Evolutionary conservation across 2,329 filamentous ascomycete genomes (phyloP), one percentile per base, ranked within the genome.

Genomic region (Teratosphaeria viscida): DNA sequence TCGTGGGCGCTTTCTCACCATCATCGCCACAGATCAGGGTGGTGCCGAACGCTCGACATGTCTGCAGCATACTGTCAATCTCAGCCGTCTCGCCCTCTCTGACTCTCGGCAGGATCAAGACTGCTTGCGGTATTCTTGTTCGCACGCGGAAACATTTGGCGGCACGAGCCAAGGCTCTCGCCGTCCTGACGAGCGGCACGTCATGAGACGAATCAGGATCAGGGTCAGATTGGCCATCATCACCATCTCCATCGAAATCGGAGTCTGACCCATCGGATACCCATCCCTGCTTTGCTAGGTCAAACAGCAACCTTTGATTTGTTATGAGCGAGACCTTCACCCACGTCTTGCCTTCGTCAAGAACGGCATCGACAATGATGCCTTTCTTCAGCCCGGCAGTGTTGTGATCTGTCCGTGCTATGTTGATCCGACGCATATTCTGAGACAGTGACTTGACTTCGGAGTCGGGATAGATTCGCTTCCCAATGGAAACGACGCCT

Each of bases 201-300:
- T 79, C 73, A 56, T 73, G 71, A 11, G 16, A 10, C 19, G 35
- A 39, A 29, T 81, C 77, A 62, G 81, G 78, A 7, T 83, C 80
- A 54, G 81, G 77, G 14, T 14, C 27, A 32, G 23, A 54, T 29
- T 14, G 2, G 26, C 14, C 55, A 26, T 37, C 23, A 26, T 37
- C 5, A 14, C 76, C 73, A 54, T 71, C 71, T 23, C 61, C 62
- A 57, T 75, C 71, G n/a, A 77, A 72, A 19, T 78, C 73, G 11
- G 52, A 75, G 0, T 73, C 73, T 27, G 76, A 75, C 5, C 69
- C 72, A 54, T 80, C 80, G 19, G 74, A 75, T 64, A 83, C 81
- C 80, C 84, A 87, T 11, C 86, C 85, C 60, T 85, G 79, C 70
- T 87, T 86, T 3, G 86, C 86, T 63, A 88, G 78, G 65, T 89